phyloP scores from a whole-genome alignment of 176 grass and related monocot genomes.

The Oryza officinalis region DNA sequence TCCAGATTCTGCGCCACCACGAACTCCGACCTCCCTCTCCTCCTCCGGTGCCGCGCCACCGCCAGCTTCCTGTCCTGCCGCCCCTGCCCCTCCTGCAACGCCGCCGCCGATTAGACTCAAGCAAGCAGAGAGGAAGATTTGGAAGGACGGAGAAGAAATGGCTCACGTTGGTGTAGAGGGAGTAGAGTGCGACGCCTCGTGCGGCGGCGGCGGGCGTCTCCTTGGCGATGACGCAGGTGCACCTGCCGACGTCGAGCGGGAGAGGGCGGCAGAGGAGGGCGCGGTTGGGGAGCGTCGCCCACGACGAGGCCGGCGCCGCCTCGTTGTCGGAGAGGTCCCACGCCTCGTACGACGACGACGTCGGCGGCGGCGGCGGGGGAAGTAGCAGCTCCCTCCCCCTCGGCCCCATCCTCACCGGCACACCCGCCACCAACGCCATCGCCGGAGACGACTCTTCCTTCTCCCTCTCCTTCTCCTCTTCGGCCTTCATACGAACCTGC shows the following conservation, averaged over 20 bases:
- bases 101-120: neutral
- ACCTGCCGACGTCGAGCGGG: conserved; percentile 79
- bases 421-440: neutral
- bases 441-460: neutral
- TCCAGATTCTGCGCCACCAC: conserved; percentile 79
- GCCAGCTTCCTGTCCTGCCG: conserved; percentile 90
- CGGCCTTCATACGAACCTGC: conserved; percentile 70
- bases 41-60: conserved; percentile 71
- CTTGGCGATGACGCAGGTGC: conserved; percentile 87
- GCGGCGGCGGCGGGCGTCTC: conserved; percentile 46
- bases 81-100: conserved; percentile 75
- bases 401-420: conserved; percentile 24
- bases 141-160: neutral
- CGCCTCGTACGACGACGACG: conserved; percentile 64
- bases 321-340: conserved; percentile 95
- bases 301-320: conserved; percentile 81
- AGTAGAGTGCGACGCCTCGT: conserved; percentile 73
- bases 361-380: conserved; percentile 37
- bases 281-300: conserved; percentile 92
- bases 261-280: conserved; percentile 81
- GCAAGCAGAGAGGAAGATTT: neutral
- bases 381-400: conserved; percentile 54
- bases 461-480: neutral
- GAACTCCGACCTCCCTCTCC: conserved; percentile 79
- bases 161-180: conserved; percentile 88